Conservation (phyloP, 208 protist genomes). For the Crithidia expoeki region DNA sequence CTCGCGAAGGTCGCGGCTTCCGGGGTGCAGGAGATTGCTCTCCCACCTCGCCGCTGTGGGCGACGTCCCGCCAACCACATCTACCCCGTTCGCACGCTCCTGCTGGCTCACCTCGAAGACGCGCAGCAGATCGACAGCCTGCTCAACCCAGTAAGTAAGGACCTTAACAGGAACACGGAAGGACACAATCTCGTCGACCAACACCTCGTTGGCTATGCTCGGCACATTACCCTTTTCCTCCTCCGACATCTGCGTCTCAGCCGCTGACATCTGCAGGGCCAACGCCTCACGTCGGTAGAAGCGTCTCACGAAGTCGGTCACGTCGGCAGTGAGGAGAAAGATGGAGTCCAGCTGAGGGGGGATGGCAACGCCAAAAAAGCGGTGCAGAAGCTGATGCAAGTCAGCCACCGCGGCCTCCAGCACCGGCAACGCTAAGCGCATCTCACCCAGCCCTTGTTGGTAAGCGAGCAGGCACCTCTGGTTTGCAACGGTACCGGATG, state of each 20-base stretch:
- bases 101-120: slow-evolving; percentile 34
- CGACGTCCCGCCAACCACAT: neutral
- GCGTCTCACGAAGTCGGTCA: slow-evolving; percentile 34
- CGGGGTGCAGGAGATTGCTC: slow-evolving; percentile 31
- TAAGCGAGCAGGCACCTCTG: neutral
- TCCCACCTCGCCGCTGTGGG: slow-evolving; percentile 9
- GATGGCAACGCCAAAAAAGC: slow-evolving; percentile 41
- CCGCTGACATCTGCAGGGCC: neutral
- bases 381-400: slow-evolving; percentile 19
- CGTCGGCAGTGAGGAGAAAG: slow-evolving; percentile 35
- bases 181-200: slow-evolving; percentile 33
- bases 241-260: too few relatives aligned
- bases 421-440: slow-evolving; percentile 22
- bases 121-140: slow-evolving; percentile 30
- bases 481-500: neutral
- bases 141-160: slow-evolving; percentile 45
- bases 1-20: slow-evolving; percentile 33
- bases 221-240: neutral
- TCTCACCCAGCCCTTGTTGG: slow-evolving; percentile 21
- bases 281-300: slow-evolving; percentile 16
- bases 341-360: slow-evolving; percentile 44
- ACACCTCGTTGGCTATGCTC: neutral
- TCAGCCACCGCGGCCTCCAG: slow-evolving; percentile 25
- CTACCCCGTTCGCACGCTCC: slow-evolving; percentile 24
- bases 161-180: slow-evolving; percentile 39